Conservation (phyloP, 2,329 filamentous ascomycete genomes). For the Fusarium burgessii region DNA sequence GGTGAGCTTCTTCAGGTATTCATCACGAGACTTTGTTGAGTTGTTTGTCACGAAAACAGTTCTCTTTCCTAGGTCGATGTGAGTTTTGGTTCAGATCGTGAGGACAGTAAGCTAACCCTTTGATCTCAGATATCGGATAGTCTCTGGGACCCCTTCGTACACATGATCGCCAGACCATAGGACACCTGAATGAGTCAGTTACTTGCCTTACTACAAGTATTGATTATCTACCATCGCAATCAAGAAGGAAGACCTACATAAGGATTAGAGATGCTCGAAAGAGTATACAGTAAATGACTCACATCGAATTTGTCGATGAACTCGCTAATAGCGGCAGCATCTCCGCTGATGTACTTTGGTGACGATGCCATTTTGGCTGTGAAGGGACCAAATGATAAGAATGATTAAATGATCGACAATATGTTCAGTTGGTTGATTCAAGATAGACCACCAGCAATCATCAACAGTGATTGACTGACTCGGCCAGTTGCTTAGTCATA, state of each 20-base stretch:
- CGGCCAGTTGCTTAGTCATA: constrained; percentile 31
- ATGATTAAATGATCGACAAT: constrained; percentile 5
- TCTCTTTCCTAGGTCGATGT: constrained; percentile 76
- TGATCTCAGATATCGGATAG: constrained; percentile 82
- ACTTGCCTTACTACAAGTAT: not conserved
- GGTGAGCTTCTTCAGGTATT: constrained; percentile 93
- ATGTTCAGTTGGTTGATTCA: constrained; percentile 5
- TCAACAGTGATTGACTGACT: constrained; percentile 9
- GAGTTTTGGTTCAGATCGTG: constrained; percentile 8
- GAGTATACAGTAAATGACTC: constrained; percentile 55
- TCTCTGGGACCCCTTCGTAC: constrained; percentile 87
- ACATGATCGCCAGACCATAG: constrained; percentile 95
- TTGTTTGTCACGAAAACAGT: constrained; percentile 99
- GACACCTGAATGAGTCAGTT: constrained; percentile 72
- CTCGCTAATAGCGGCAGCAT: constrained; percentile 79
- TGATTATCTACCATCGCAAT: constrained; percentile 86
- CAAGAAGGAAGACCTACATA: constrained; percentile 86
- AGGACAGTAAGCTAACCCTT: constrained; percentile 68
- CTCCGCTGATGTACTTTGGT: constrained; percentile 80
- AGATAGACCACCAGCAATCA: constrained; percentile 1
- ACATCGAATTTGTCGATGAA: constrained; percentile 96
- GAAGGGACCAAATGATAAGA: not conserved
- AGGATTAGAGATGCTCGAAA: not conserved
- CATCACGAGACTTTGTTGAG: constrained; percentile 92
- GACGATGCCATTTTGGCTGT: constrained; percentile 44